Evolutionary conservation across 1,284 basidiomycete genomes (phyloP).

Genomic region (Puccinia horiana): DNA sequence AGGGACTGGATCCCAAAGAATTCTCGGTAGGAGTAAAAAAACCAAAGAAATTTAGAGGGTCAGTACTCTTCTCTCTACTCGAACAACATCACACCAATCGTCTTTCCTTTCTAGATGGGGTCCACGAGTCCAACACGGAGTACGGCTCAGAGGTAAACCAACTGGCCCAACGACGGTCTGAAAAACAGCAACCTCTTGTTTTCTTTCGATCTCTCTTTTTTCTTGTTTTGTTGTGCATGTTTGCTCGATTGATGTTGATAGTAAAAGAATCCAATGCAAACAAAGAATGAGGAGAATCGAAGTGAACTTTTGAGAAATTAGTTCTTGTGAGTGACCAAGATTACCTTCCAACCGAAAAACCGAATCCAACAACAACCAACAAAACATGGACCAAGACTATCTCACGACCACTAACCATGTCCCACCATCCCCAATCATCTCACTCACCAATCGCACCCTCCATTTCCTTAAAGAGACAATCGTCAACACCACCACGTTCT

Average conservation of each 20-base stretch:
- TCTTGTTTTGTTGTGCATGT: no score
- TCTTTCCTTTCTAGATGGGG: constrained; percentile 22
- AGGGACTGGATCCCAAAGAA: constrained; percentile 37
- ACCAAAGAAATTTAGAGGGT: constrained; percentile 45
- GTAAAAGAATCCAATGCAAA: no score
- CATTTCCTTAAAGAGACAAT: not conserved
- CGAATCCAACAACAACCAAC: not conserved
- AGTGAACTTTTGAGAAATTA: no score
- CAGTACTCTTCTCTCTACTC: not conserved
- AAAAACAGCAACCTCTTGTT: no score
- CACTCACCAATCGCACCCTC: constrained; percentile 6
- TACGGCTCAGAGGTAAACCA: constrained; percentile 30
- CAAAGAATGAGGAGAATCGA: no score
- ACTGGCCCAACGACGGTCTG: not conserved
- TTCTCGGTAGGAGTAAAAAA: constrained; percentile 14
- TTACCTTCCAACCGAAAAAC: no score
- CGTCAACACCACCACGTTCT: constrained; percentile 7
- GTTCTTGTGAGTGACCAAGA: no score
- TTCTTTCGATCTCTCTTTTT: no score
- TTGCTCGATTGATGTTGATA: no score
- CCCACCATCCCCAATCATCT: not conserved
- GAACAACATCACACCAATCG: not conserved
- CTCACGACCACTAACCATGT: not conserved
- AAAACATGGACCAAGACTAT: not conserved
- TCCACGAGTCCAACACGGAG: constrained; percentile 41